Base-by-base conservation (phyloP, 768 basidiomycete species). In the Tricholoma terreum region DNA sequence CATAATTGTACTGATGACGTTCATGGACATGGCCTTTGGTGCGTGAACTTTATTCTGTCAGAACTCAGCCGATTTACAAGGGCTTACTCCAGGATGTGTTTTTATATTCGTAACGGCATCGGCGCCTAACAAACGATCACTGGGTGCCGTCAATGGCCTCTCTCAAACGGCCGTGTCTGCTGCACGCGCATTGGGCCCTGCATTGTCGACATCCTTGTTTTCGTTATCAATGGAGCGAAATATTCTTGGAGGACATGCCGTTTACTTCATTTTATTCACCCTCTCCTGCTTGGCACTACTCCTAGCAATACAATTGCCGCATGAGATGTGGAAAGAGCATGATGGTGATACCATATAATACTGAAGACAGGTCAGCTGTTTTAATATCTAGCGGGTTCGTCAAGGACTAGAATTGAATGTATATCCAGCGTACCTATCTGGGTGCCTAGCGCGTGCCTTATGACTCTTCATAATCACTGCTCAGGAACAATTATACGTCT, bases 71-170 rank as follows among this genome's bases (percentile, higher is more conserved):
- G 3, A 5, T 27, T n/a, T 40, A 8, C n/a, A 49, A n/a, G 54
- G 49, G 56, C 10, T 4, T 27, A 52, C n/a, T 4, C 55, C 3
- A 83, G 84, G 77, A 19, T 79, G 79, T 48, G 76, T 81, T 14
- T 80, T 80, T 45, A 76, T 85, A 59, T 83, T 78, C 55, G 69
- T 84, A 52, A 84, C 79, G 3, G 73, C 75, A 24, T 78, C 82
- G 0, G 72, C 84, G 1, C 84, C 85, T 0, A 79, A 78, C 56
- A 78, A 75, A 54, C 72, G 71, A 17, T 80, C 82, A 0, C 72
- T 86, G 3, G 84, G 84, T 6, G 79, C 83, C 6, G 80, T 79
- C 2, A 84, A 86, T 56, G 85, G 85, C 2, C 69, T 85, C 17
- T 73, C 78, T 1, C 84, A 85, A 62, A 84, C 78, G 11, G 69